Evolutionary conservation across 2,329 filamentous ascomycete species (phyloP).

Genomic region (Trichoderma koningiopsis): DNA sequence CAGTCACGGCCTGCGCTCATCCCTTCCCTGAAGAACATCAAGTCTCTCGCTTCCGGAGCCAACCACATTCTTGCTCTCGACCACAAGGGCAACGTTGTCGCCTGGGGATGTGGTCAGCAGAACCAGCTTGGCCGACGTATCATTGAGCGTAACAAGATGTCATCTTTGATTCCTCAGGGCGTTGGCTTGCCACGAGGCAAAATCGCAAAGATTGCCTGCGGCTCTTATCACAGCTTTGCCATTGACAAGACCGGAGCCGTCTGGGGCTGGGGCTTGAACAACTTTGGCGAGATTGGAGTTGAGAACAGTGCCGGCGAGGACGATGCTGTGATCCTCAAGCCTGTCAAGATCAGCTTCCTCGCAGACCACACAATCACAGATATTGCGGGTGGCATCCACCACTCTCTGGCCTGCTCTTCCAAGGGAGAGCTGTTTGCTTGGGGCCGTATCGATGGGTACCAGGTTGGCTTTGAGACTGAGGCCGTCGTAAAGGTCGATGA

Average conservation of each 20-base stretch:
- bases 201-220: conserved; percentile 59
- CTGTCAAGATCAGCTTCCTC: conserved; percentile 67
- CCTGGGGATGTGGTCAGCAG: conserved; percentile 75
- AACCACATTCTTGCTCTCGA: conserved; percentile 74
- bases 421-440: conserved; percentile 61
- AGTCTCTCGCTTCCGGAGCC: conserved; percentile 63
- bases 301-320: conserved; percentile 54
- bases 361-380: conserved; percentile 63
- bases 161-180: conserved; percentile 60
- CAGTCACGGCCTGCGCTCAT: conserved; percentile 58
- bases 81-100: conserved; percentile 63
- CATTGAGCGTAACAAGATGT: conserved; percentile 65
- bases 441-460: conserved; percentile 58
- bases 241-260: conserved; percentile 70
- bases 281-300: conserved; percentile 77
- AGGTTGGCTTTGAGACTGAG: conserved; percentile 59
- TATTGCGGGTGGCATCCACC: conserved; percentile 72
- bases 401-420: conserved; percentile 66
- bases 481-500: conserved; percentile 46
- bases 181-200: conserved; percentile 61
- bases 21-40: conserved; percentile 66
- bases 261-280: conserved; percentile 85
- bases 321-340: conserved; percentile 70
- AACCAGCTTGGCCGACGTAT: conserved; percentile 62
- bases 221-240: conserved; percentile 82